Percentiles rank a stretch among this genome's conserved stretches.
phyloP scores from a whole-genome alignment of 306 rosid genomes.

The Dryas octopetala region DNA sequence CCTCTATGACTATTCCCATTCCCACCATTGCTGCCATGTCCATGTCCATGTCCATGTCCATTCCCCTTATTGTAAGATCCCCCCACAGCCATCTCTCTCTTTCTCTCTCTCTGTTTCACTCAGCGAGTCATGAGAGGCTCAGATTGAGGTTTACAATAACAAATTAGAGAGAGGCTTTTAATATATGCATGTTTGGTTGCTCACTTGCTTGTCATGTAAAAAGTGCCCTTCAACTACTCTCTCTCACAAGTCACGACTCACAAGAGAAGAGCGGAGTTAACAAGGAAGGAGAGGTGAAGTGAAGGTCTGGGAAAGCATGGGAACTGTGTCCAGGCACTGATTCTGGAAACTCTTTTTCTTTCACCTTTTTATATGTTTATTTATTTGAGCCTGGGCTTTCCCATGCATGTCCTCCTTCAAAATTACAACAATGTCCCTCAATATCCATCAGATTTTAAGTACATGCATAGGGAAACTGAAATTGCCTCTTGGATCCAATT shows the following conservation, averaged over 20 bases:
- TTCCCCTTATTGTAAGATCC: slow-evolving; percentile 33
- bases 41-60: not conserved
- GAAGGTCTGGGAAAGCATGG: slow-evolving; percentile 33
- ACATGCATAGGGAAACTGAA: no score
- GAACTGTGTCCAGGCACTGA: slow-evolving; percentile 50
- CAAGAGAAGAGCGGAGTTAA: slow-evolving; percentile 33
- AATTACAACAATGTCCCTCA: not conserved
- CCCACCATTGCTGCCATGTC: slow-evolving; percentile 37
- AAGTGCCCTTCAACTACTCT: slow-evolving; percentile 55
- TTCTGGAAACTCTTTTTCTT: slow-evolving; percentile 17
- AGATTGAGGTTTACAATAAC: no score
- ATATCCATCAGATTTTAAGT: no score
- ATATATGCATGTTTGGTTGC: slow-evolving; percentile 26
- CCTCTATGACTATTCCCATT: slow-evolving; percentile 34
- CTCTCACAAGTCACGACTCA: slow-evolving; percentile 22
- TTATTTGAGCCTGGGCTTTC: not conserved
- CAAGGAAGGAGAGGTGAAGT: slow-evolving; percentile 12
- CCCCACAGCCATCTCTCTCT: slow-evolving; percentile 13
- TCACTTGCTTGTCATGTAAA: slow-evolving; percentile 64
- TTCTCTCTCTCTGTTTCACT: not conserved
- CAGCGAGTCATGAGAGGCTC: not conserved
- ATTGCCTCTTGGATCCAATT: no score
- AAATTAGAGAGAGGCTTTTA: no score
- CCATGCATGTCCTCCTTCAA: not conserved
- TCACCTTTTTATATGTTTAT: not conserved